phyloP scores from a whole-genome alignment of 1,139 yeast genomes.

The Hanseniaspora uvarum region DNA sequence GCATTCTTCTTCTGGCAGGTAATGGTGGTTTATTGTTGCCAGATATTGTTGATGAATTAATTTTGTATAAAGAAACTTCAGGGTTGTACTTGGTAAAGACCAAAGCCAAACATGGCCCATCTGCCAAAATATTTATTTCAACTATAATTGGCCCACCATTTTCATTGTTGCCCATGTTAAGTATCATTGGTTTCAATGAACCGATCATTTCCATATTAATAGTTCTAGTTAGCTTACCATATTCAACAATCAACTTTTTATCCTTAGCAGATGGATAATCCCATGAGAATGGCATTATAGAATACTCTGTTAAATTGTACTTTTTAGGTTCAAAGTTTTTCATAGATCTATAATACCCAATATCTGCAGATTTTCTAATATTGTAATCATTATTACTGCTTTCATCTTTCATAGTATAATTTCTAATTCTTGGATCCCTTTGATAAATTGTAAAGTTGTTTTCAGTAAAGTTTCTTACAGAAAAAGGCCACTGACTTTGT shows the following conservation, averaged over 20 bases:
- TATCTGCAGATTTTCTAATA: slow-evolving; percentile 37
- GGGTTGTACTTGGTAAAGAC: slow-evolving; percentile 78
- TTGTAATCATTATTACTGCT: not conserved
- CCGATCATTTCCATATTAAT: slow-evolving; percentile 90
- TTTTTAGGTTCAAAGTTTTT: slow-evolving; percentile 49
- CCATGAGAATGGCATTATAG: slow-evolving; percentile 98
- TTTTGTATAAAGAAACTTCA: slow-evolving; percentile 60
- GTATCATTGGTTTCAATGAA: slow-evolving; percentile 70
- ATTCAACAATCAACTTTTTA: slow-evolving; percentile 65
- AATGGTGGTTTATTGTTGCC: slow-evolving; percentile 18
- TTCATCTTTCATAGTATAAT: not conserved
- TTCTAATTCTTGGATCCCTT: slow-evolving; percentile 56
- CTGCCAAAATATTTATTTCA: slow-evolving; percentile 87
- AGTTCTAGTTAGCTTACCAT: slow-evolving; percentile 64
- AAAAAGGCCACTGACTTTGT: slow-evolving; percentile 78
- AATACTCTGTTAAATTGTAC: slow-evolving; percentile 45
- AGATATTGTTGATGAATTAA: slow-evolving; percentile 20
- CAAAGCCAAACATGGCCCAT: slow-evolving; percentile 87
- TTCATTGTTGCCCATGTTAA: slow-evolving; percentile 40
- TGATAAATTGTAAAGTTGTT: slow-evolving; percentile 77
- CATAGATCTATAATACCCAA: slow-evolving; percentile 45
- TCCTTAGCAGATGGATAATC: slow-evolving; percentile 87
- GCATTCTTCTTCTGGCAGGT: slow-evolving; percentile 15
- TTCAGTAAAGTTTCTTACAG: slow-evolving; percentile 80
- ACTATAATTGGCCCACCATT: slow-evolving; percentile 39